Base-by-base conservation (phyloP, 768 basidiomycete species). In the Tricholoma sp. region DNA sequence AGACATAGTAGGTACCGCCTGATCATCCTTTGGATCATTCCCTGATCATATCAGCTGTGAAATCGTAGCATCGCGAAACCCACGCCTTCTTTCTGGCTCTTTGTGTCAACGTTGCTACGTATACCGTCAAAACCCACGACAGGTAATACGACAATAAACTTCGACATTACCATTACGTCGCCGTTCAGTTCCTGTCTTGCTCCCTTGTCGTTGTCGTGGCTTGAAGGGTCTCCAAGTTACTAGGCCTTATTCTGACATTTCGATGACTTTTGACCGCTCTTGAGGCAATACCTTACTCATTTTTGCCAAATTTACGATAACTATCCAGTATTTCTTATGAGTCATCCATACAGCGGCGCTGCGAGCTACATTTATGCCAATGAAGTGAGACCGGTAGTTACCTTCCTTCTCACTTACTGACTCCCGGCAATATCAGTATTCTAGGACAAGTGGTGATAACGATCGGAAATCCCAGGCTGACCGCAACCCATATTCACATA, bases 331-430 rank as follows among this genome's bases (percentile, higher is more conserved):
- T 28, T 24, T 24, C 20, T 18, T 12, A 70, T 72, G 69, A 63
- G 52, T 34, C 70, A 72, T 57, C 70, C 71, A 15, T 72, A 72
- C 52, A 70, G 66, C 54, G 67, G 67, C n/a, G 56, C 68, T 2
- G 69, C 70, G 7, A 64, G 70, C 47, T 72, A 72, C 50, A 71
- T 72, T 28, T 69, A 71, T 56, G 70, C 68, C 8, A 71, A 67
- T 39, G 66, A 66, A 42, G 71, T 70, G 36, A 37, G 64, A 33
- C 6, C 6, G 9, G 29, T 47, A 24, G 24, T 28, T 33, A 7
- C 3, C 36, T 33, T 34, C 2, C 4, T 32, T 24, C 29, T 37
- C 32, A 24, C 17, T 24, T n/a, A 18, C 33, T 37, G 34, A 44
- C 28, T 32, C 36, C 13, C 20, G 32, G 53, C 20, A 4, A 36